phyloP scores from a whole-genome alignment of 176 grass and related monocot species.

The Aechmea fasciata region DNA sequence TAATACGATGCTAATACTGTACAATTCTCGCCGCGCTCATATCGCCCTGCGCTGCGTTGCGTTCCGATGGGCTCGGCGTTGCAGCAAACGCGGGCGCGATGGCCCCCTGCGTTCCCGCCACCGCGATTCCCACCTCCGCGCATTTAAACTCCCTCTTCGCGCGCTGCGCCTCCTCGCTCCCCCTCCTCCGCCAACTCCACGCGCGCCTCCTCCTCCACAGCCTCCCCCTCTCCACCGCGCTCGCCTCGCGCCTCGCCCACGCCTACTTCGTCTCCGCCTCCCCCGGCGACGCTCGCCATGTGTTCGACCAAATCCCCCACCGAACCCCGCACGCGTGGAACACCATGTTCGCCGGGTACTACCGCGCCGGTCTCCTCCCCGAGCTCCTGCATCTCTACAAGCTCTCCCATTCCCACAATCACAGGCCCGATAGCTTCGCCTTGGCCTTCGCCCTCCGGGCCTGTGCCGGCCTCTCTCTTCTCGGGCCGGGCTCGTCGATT shows the following conservation, averaged over 20 bases:
- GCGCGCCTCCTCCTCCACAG: conserved; percentile 13
- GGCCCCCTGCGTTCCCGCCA: not conserved
- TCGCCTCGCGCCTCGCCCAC: conserved; percentile 19
- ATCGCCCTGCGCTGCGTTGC: too few relatives aligned
- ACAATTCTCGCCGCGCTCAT: too few relatives aligned
- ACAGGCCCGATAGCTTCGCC: conserved; percentile 10
- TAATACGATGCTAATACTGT: too few relatives aligned
- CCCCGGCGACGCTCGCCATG: not conserved
- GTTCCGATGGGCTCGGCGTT: too few relatives aligned
- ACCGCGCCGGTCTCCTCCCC: not conserved
- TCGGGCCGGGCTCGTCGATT: conserved; percentile 6
- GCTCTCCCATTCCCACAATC: conserved; percentile 2
- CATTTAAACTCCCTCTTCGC: conserved; percentile 11
- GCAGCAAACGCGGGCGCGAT: too few relatives aligned
- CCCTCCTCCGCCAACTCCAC: conserved; percentile 17
- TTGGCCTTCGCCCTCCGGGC: conserved; percentile 19
- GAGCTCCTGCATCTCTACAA: conserved; percentile 1
- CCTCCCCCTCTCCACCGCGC: conserved; percentile 7
- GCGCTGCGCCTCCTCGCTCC: not conserved
- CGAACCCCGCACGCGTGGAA: conserved; percentile 15
- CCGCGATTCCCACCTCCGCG: not conserved
- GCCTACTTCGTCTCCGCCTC: conserved; percentile 12
- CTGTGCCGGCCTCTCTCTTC: conserved; percentile 3
- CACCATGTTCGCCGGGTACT: conserved; percentile 20
- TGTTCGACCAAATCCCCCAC: conserved; percentile 18